These are phyloP conservation scores for Metschnikowia continentalis DNA, from an alignment of 805 yeast genomes.

Conservation along the genomic window DNA sequence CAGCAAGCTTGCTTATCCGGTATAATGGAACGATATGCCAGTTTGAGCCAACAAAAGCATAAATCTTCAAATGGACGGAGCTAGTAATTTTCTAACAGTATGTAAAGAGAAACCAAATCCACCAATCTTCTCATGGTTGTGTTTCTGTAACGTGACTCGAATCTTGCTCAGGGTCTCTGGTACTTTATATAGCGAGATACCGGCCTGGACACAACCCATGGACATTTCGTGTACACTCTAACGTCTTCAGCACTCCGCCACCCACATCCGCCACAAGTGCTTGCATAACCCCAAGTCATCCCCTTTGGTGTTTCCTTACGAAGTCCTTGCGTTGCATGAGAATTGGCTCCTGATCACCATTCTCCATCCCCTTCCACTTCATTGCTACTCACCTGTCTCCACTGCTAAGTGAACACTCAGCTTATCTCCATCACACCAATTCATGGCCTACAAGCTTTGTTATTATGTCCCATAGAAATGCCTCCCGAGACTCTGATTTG, in stretches of 20 bases:
- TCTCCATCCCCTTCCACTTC: neutral
- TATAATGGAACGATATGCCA: neutral
- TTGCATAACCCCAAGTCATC: neutral
- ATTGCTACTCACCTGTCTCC: neutral
- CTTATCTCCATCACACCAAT: neutral
- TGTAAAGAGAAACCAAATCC: too few species aligned
- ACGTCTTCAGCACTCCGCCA: neutral
- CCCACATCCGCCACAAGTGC: neutral
- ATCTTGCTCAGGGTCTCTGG: neutral
- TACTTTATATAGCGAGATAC: slow-evolving; percentile 1
- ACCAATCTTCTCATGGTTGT: too few species aligned
- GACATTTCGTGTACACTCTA: slow-evolving; percentile 1
- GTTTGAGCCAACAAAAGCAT: neutral
- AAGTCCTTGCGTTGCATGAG: neutral
- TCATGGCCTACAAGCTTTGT: slow-evolving; percentile 1
- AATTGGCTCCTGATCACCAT: neutral
- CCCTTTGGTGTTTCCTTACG: neutral
- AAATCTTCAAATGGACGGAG: too few species aligned
- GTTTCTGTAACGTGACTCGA: neutral
- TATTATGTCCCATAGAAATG: slow-evolving; percentile 1
- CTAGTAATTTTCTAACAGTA: too few species aligned
- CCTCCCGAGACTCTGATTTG: slow-evolving; percentile 11
- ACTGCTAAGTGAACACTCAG: slow-evolving; percentile 1
- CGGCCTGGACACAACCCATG: neutral
- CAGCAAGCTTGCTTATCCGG: slow-evolving; percentile 1